Conservation (phyloP, 768 basidiomycete species). For the Pholiota conissans region DNA sequence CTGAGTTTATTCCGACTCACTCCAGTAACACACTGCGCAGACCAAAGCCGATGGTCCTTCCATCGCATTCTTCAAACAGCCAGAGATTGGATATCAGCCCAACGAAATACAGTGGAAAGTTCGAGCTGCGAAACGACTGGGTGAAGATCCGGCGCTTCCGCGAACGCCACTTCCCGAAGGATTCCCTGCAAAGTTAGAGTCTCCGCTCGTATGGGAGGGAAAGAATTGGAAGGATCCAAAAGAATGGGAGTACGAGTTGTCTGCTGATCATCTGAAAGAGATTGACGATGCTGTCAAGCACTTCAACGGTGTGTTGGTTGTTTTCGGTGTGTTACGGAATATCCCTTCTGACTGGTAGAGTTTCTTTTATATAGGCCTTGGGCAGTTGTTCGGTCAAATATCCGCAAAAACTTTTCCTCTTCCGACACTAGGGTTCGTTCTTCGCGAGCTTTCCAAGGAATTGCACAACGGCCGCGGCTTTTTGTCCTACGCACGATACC, state of each 20-base stretch:
- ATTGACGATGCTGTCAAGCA: conserved; percentile 35
- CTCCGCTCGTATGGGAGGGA: conserved; percentile 43
- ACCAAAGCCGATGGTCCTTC: too few species aligned
- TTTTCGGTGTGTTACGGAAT: too few species aligned
- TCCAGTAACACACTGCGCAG: too few species aligned
- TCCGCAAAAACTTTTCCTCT: conserved; percentile 41
- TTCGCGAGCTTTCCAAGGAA: conserved; percentile 35
- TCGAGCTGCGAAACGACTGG: conserved; percentile 34
- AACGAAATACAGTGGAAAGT: conserved; percentile 37
- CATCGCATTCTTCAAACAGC: conserved; percentile 19
- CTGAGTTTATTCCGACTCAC: too few species aligned
- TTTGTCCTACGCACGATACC: conserved; percentile 47
- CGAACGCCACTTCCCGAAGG: conserved; percentile 31
- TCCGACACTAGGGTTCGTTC: conserved; percentile 35
- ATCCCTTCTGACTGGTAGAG: neutral
- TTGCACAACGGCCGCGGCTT: conserved; percentile 47
- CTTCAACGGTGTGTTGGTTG: conserved; percentile 31
- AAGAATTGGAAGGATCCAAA: conserved; percentile 38
- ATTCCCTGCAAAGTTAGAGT: conserved; percentile 36
- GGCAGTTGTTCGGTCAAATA: conserved; percentile 27
- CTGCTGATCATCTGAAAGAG: conserved; percentile 31
- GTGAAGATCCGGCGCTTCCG: conserved; percentile 32
- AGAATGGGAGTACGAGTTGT: conserved; percentile 40
- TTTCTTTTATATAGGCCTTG: conserved; percentile 18
- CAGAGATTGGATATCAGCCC: conserved; percentile 42